Percentiles rank a stretch among this genome's conserved stretches.
These are phyloP conservation scores for Nannizzia gypsea DNA, from an alignment of 2,329 filamentous ascomycete species.

Conservation along the genomic window DNA sequence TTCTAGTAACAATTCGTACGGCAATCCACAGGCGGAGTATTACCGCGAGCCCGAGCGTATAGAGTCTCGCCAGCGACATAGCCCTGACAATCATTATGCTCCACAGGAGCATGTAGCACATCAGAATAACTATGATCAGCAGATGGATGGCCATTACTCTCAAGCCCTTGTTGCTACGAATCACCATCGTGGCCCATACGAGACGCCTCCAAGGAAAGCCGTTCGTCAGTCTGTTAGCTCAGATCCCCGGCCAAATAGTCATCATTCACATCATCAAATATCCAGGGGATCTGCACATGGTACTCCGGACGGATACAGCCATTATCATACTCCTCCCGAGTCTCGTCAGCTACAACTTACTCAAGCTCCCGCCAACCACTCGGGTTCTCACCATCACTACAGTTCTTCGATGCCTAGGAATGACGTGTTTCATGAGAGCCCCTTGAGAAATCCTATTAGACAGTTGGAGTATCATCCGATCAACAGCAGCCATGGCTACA, in stretches of 20 bases:
- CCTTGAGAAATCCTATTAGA: slow-evolving; percentile 20
- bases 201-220: slow-evolving; percentile 10
- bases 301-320: background rate
- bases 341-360: background rate
- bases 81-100: slow-evolving; percentile 3
- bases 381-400: slow-evolving; percentile 8
- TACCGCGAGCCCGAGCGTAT: slow-evolving; percentile 1
- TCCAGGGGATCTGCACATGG: slow-evolving; percentile 9
- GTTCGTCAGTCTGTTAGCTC: slow-evolving; percentile 6
- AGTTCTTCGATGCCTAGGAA: slow-evolving; percentile 15
- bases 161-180: background rate
- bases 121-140: background rate
- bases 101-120: slow-evolving; percentile 7
- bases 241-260: slow-evolving; percentile 5
- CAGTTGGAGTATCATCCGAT: slow-evolving; percentile 15
- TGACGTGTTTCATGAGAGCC: slow-evolving; percentile 19
- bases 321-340: slow-evolving; percentile 3
- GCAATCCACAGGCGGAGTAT: background rate
- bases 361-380: slow-evolving; percentile 1
- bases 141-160: slow-evolving; percentile 4
- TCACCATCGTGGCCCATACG: slow-evolving; percentile 7
- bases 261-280: slow-evolving; percentile 9
- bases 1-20: slow-evolving; percentile 10
- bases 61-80: background rate
- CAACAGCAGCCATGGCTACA: background rate